Base-by-base conservation (phyloP, 1,139 yeast species). In the Magnusiomyces ingens region DNA sequence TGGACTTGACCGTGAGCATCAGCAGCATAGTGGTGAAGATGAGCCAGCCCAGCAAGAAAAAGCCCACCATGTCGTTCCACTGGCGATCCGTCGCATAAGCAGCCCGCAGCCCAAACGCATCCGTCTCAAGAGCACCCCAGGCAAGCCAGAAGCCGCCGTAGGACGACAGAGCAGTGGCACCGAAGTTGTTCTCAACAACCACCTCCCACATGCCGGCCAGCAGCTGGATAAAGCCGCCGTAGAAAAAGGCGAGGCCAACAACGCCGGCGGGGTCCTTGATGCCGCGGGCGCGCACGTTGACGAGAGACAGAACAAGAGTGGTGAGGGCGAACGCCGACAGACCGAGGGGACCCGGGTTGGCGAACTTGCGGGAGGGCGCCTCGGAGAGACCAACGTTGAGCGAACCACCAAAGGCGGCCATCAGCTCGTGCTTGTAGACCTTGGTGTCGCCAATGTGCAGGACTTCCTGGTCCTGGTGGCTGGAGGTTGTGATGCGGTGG, bases 331-430 rank as follows among this genome's bases (percentile, higher is more conserved):
- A 88, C 3, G 88, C 94, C 50, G 81, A 77, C 57, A 89, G 75
- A n/a, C 96, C 96, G 55, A 89, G 74, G 1, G 96, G 96, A 50
- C 93, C 88, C 41, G 96, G 95, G 68, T 88, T 88, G 55, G 85
- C 95, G 66, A 87, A 82, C 67, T 82, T 77, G 67, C 85, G 81
- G 48, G 77, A 73, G 38, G 94, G 82, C 40, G 85, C 80, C 35
- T 82, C 79, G 26, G 79, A 64, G 56, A 75, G 72, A 64, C 88
- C 90, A 10, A 89, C 76, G 61, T 79, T 80, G 66, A 82, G 60
- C 35, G 78, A 73, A 77, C 91, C 91, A 62, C 88, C 89, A 62
- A 83, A 83, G 6, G 89, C 89, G 44, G 70, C 68, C 52, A 74
- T 70, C 57, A 84, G 75, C 51, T 82, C 88, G 51, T 76, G 72